These are phyloP conservation scores for Aspergillus pseudoterreus DNA, from an alignment of 2,329 filamentous ascomycete species.

Conservation along the genomic window DNA sequence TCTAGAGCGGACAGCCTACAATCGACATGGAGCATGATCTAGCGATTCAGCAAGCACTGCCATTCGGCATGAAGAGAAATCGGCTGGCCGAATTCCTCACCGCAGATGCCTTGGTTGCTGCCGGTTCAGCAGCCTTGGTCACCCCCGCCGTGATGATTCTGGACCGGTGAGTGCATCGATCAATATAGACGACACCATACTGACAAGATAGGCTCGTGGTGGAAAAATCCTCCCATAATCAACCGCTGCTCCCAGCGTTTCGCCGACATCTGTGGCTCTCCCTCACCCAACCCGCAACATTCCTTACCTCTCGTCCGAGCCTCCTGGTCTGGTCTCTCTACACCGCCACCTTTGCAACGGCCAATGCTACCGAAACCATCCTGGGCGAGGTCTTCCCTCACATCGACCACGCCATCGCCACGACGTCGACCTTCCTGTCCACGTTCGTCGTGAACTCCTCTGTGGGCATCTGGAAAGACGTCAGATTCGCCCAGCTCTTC, in stretches of 20 bases:
- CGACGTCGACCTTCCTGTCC: constrained; percentile 71
- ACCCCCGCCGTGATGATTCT: constrained; percentile 80
- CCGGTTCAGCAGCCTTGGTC: constrained; percentile 66
- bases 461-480: constrained; percentile 77
- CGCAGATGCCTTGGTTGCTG: constrained; percentile 64
- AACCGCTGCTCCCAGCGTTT: constrained; percentile 31
- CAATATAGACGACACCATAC: background rate
- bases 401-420: constrained; percentile 62
- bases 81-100: constrained; percentile 45
- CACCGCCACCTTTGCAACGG: constrained; percentile 81
- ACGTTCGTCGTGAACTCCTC: constrained; percentile 74
- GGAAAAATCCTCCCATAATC: constrained; percentile 37
- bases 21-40: constrained; percentile 24
- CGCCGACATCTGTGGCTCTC: constrained; percentile 32
- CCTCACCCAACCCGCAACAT: constrained; percentile 34
- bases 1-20: background rate
- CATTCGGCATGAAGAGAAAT: constrained; percentile 29
- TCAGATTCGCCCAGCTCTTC: constrained; percentile 76
- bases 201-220: constrained; percentile 35
- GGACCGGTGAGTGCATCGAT: constrained; percentile 61
- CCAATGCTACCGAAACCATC: constrained; percentile 78
- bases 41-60: constrained; percentile 19
- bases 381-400: constrained; percentile 54
- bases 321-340: constrained; percentile 57
- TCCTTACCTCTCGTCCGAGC: constrained; percentile 39